Evolutionary conservation across 805 yeast species (phyloP), one percentile per base, ranked within the genome.

Genomic region (Kluyveromyces lactis): DNA sequence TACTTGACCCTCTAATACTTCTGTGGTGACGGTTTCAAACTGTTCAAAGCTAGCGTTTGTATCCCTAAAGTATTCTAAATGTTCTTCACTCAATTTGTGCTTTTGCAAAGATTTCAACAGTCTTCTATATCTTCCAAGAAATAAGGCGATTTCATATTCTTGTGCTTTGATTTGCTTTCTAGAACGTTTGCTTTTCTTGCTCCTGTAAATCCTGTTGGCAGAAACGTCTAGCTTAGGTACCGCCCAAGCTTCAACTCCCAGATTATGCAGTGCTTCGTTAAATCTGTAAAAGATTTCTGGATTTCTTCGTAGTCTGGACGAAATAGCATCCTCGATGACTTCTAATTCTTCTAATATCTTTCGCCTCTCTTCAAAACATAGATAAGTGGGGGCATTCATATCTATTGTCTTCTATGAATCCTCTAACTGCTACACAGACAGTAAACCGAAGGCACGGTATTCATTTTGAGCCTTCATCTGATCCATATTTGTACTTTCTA

Each of bases 281-380:
- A 47, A 55, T 4, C 53, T 55, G 2, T 68, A 69, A 29, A 73
- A 67, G 2, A 84, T 43, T 13, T 63, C 66, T 0, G 90, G 87
- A 50, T 83, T 81, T 41, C 77, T 52, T 37, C 67, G 64, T 3
- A 86, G 61, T 39, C 97, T 64, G 34, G 70, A 71, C 0, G 81
- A 59, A 0, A 86, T 68, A 0, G 86, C 86, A 21, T 61, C 51
- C 50, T 89, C 94, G 3, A 90, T 70, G 2, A 75, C 61, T 45
- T 89, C 95, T 15, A 84, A 57, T 53, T 83, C 92, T 50, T 80
- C 86, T 6, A 75, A 42, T 1, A 62, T 41, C 3, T 48, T 40
- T 36, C 79, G 53, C 28, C 58, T 55, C 3, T 46, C 46, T 35
- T 75, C 79, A 26, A 71, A 24, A n/a, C 13, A 27, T 21, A 21